Evolutionary conservation across 768 basidiomycete genomes (phyloP), one percentile per base, ranked within the genome.

Genomic region (Suillus lakei): DNA sequence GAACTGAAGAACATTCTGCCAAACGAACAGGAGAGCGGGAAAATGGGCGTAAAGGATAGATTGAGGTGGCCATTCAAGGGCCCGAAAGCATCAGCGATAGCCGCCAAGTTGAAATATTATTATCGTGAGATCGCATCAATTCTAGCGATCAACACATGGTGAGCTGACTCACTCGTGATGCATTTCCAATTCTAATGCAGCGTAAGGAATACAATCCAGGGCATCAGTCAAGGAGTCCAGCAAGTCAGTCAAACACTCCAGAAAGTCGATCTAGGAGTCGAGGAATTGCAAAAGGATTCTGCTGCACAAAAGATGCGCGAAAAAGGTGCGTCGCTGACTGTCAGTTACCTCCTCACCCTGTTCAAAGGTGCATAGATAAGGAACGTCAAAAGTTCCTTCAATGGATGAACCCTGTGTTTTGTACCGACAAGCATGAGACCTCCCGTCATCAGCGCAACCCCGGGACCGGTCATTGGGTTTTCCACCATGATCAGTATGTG

Each of bases 51-150:
- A n/a, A n/a, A 28, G 0, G 21, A 26, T 2, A 61, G 3, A 50
- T 16, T 51, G 38, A 21, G 1, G 26, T 64, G 64, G 64, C 64
- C 64, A 2, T 64, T 61, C 44, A 64, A 64, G 18, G 44, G 61
- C 48, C 51, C 39, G 43, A 28, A 41, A 39, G 23, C 36, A 26
- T 23, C 15, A 18, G 36, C 2, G 4, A 38, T 56, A 5, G 2
- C 15, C 1, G n/a, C 16, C 2, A 38, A 4, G 18, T 10, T 56
- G 36, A 56, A 56, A 26, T 3, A 5, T 1, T 38, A 16, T 16
- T 56, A 16, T 23, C 3, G 12, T 4, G 23, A 56, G 1, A 56
- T 56, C 10, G 26, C 55, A 56, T 2, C 1, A 8, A 16, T 38
- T 23, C n/a, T 56, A 16, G 55, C 34, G 3, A n/a, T 23, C 0